Evolutionary conservation across 2,329 filamentous ascomycete genomes (phyloP), one percentile per base, ranked within the genome.

Genomic region (Paraconiothyrium sp.): DNA sequence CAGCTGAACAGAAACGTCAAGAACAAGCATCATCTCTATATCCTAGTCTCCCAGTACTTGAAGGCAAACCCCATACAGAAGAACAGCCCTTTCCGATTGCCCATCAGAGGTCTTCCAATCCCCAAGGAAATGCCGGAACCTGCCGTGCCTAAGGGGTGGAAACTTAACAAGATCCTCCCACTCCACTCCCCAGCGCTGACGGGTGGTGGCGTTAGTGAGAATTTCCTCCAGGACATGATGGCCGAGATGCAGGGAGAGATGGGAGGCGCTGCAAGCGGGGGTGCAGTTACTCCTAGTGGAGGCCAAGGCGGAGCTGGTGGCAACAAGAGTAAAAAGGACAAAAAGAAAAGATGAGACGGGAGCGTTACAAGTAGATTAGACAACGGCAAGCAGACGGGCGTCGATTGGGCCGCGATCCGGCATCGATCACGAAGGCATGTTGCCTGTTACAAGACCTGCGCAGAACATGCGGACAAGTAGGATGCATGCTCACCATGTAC

Each of bases 221-320:
- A 98, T 75, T 88, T 97, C 64, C 89, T 98, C 74, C 93, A 95
- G 83, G 94, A 97, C 70, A 97, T 97, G 85, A 97, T 98, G 94
- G 90, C 89, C 73, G 93, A 96, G 82, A 97, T 98, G 92, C 84
- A 86, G 67, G 83, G 82, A 11, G 73, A 79, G 62, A 67, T 73
- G 57, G 74, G 68, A 46, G 73, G 65, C 10, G 69, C 65, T 43
- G 71, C 72, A 46, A 71, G 66, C 46, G 72, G 71, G 35, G 72
- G 66, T 20, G 49, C 68, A 22, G 73, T 70, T 13, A 56, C 41
- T 34, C 54, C 56, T 24, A 52, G 57, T 47, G 66, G 57, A 49
- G 67, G 55, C 27, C 60, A 57, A 34, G 34, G 22, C 37, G 49
- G 51, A n/a, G 39, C 6, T 22, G 60, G 61, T 14, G 27, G 27